Conservation (phyloP, 805 yeast species). For the Candida khao-thaluensis region DNA sequence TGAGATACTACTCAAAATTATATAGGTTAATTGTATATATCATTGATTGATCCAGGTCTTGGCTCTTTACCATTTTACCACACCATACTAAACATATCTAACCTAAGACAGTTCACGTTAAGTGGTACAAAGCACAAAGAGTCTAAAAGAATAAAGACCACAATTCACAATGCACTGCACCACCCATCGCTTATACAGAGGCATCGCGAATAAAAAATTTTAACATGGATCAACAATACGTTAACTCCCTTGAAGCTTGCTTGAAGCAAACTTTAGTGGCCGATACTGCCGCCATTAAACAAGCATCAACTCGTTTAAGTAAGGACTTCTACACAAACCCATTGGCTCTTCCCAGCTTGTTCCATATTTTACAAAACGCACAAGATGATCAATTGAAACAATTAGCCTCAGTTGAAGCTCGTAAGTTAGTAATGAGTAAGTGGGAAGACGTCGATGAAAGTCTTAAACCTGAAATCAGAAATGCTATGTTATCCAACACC, state of each 20-base stretch:
- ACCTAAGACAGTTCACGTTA: no score
- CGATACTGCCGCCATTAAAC: constrained; percentile 76
- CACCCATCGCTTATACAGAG: no score
- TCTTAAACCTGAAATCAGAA: constrained; percentile 60
- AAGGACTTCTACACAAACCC: constrained; percentile 72
- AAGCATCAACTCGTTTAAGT: constrained; percentile 73
- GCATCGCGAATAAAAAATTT: constrained; percentile 4
- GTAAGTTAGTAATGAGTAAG: constrained; percentile 71
- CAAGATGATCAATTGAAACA: constrained; percentile 74
- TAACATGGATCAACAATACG: constrained; percentile 67
- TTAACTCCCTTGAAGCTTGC: constrained; percentile 72
- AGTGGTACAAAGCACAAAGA: no score
- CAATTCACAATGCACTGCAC: no score
- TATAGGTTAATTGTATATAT: no score
- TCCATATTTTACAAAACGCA: constrained; percentile 75
- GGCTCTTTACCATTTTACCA: no score
- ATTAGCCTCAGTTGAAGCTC: constrained; percentile 94
- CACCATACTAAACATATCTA: no score
- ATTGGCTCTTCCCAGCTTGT: constrained; percentile 73
- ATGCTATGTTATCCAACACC: constrained; percentile 65
- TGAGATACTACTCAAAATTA: no score
- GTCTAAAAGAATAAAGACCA: no score
- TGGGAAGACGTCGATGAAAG: constrained; percentile 60
- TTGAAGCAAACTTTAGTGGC: constrained; percentile 78
- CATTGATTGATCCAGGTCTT: no score